phyloP scores from a whole-genome alignment of 2,329 filamentous ascomycete genomes.

The Camillea tinctor region DNA sequence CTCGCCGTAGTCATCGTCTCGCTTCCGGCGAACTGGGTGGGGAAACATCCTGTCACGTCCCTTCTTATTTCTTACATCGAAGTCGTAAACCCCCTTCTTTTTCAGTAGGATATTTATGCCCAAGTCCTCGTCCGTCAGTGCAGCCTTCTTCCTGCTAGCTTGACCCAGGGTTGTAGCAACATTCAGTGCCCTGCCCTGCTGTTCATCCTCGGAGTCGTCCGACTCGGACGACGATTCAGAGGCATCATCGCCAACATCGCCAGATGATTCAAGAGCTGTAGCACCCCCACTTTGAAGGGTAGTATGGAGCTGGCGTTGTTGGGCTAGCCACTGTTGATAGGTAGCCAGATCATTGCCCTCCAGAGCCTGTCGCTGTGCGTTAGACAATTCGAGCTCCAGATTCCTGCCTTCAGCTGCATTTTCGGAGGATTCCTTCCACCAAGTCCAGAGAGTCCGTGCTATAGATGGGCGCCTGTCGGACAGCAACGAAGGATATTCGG shows the following conservation, averaged over 20 bases:
- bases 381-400: constrained; percentile 58
- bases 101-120: constrained; percentile 89
- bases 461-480: constrained; percentile 52
- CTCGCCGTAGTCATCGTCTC: constrained; percentile 90
- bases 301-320: constrained; percentile 81
- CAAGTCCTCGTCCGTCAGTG: constrained; percentile 83
- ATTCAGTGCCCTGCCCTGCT: constrained; percentile 89
- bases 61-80: constrained; percentile 85
- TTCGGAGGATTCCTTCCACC: constrained; percentile 69
- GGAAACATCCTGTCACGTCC: constrained; percentile 93
- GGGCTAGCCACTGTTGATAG: constrained; percentile 91
- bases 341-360: constrained; percentile 73
- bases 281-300: constrained; percentile 71
- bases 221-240: constrained; percentile 84
- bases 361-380: constrained; percentile 63
- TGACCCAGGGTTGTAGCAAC: constrained; percentile 83
- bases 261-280: constrained; percentile 65
- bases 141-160: constrained; percentile 79
- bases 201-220: constrained; percentile 84
- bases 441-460: constrained; percentile 75
- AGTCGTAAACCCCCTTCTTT: constrained; percentile 89
- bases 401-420: constrained; percentile 34
- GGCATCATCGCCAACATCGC: constrained; percentile 76
- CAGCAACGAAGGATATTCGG: constrained; percentile 63
- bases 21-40: constrained; percentile 73